phyloP scores from a whole-genome alignment of 768 basidiomycete genomes.

The Boletus sp. region DNA sequence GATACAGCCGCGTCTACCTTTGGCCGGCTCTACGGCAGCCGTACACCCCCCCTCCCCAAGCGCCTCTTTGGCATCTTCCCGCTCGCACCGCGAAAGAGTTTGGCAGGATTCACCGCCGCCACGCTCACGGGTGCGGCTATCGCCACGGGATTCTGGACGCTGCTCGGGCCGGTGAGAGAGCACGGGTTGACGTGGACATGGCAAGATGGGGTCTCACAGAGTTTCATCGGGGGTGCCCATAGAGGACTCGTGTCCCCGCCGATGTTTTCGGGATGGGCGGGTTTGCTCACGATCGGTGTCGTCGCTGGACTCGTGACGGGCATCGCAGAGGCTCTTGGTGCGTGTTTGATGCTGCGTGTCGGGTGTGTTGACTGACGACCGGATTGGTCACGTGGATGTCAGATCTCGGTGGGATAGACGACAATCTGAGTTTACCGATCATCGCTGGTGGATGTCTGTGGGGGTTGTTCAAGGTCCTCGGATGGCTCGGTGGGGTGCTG shows the following conservation, averaged over 20 bases:
- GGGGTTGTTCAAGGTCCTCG: slow-evolving; percentile 46
- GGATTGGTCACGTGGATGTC: neutral
- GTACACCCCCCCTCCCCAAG: slow-evolving; percentile 59
- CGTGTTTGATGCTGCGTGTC: slow-evolving; percentile 26
- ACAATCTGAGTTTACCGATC: slow-evolving; percentile 87
- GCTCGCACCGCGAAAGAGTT: slow-evolving; percentile 76
- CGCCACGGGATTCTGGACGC: slow-evolving; percentile 69
- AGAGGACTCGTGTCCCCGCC: slow-evolving; percentile 1
- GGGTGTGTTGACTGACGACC: slow-evolving; percentile 1
- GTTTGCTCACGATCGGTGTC: slow-evolving; percentile 53
- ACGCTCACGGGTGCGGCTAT: slow-evolving; percentile 66
- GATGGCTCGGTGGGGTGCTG: slow-evolving; percentile 30
- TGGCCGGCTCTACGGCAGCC: slow-evolving; percentile 78
- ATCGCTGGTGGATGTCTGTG: slow-evolving; percentile 74
- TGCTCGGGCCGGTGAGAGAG: slow-evolving; percentile 47
- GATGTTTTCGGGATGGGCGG: slow-evolving; percentile 33
- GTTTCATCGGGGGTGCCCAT: slow-evolving; percentile 11
- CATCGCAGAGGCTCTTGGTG: slow-evolving; percentile 86
- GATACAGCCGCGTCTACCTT: slow-evolving; percentile 93
- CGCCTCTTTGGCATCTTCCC: slow-evolving; percentile 49
- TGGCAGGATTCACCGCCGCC: slow-evolving; percentile 83
- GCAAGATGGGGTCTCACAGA: slow-evolving; percentile 45
- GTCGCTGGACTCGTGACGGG: slow-evolving; percentile 78
- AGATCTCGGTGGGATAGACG: slow-evolving; percentile 85
- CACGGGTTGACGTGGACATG: slow-evolving; percentile 53